These are phyloP conservation scores for Diaporthe sp. DNA, from an alignment of 2,329 filamentous ascomycete genomes.

Conservation along the genomic window DNA sequence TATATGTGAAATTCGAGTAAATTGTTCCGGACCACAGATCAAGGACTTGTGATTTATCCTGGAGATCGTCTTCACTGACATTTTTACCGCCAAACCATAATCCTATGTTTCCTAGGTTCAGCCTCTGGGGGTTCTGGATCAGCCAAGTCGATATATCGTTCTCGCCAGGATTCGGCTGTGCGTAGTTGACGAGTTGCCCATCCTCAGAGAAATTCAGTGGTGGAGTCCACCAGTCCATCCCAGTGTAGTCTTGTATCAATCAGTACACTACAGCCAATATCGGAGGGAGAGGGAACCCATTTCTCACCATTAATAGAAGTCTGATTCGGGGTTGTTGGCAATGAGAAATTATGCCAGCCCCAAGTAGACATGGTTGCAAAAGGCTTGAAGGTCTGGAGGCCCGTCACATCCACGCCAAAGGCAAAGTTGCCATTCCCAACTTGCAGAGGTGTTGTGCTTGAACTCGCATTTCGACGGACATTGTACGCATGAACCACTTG, in stretches of 20 bases:
- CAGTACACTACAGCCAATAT: slow-evolving; percentile 21
- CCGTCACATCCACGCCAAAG: slow-evolving; percentile 58
- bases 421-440: slow-evolving; percentile 62
- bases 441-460: slow-evolving; percentile 61
- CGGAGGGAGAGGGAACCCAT: neutral
- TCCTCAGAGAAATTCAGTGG: slow-evolving; percentile 39
- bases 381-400: slow-evolving; percentile 57
- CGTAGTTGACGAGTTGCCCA: slow-evolving; percentile 52
- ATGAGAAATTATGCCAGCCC: slow-evolving; percentile 61
- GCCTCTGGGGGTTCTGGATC: slow-evolving; percentile 60
- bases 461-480: slow-evolving; percentile 57
- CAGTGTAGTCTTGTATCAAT: slow-evolving; percentile 48
- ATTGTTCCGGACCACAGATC: slow-evolving; percentile 61
- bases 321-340: slow-evolving; percentile 52
- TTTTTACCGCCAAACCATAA: slow-evolving; percentile 53
- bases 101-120: slow-evolving; percentile 61
- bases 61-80: slow-evolving; percentile 53
- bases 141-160: slow-evolving; percentile 55
- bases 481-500: slow-evolving; percentile 55
- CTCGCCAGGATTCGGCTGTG: slow-evolving; percentile 53
- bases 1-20: slow-evolving; percentile 54
- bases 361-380: slow-evolving; percentile 59
- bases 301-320: slow-evolving; percentile 48
- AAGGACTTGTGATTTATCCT: slow-evolving; percentile 52
- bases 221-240: slow-evolving; percentile 53